phyloP scores from a whole-genome alignment of 2,329 filamentous ascomycete genomes.

The Aureobasidium namibiae region DNA sequence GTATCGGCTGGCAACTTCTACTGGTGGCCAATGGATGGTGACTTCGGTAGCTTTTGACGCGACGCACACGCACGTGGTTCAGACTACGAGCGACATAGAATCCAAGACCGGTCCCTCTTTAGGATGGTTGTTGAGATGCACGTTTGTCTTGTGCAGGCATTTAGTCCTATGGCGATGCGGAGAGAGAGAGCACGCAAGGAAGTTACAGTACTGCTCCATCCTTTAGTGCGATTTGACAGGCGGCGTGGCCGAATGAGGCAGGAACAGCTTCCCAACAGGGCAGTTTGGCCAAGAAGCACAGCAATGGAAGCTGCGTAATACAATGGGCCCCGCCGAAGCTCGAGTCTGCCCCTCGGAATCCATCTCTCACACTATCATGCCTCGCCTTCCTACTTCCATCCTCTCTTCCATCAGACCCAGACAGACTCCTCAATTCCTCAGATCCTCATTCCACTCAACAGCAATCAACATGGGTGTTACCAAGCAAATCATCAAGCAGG shows the following conservation, averaged over 20 bases:
- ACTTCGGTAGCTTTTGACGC: neutral
- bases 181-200: neutral
- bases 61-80: neutral
- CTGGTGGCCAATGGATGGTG: neutral
- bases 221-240: neutral
- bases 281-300: neutral
- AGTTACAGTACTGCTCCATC: neutral
- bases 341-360: slow-evolving; percentile 4
- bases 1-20: no score
- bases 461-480: slow-evolving; percentile 47
- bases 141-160: neutral
- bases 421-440: slow-evolving; percentile 10
- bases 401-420: slow-evolving; percentile 9
- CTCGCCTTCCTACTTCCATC: slow-evolving; percentile 6
- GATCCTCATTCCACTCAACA: slow-evolving; percentile 3
- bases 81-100: neutral
- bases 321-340: neutral
- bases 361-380: slow-evolving; percentile 9
- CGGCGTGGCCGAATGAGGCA: neutral
- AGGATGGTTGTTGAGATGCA: neutral
- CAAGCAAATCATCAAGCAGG: slow-evolving; percentile 56
- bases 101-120: neutral
- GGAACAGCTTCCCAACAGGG: neutral
- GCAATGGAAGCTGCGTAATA: neutral
- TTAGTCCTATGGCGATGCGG: neutral